A percentile compares a stretch with the other conserved stretches of the same genome.
phyloP scores from a whole-genome alignment of 176 grass and related monocot species.

The Lolium multiflorum region DNA sequence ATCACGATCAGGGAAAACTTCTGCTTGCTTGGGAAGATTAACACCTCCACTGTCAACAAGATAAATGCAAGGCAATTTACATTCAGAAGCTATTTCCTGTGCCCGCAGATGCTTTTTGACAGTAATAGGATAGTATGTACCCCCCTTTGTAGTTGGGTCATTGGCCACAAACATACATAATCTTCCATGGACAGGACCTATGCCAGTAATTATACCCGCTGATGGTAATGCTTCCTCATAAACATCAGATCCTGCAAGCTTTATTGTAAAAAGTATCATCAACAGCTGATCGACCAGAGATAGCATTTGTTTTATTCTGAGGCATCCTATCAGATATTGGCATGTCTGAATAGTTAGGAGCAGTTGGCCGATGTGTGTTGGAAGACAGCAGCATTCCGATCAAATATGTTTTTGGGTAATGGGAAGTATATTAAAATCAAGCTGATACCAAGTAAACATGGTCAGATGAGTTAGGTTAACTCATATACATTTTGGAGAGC shows the following conservation, averaged over 20 bases:
- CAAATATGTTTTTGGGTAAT: neutral
- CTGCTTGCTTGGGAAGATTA: slow-evolving; percentile 95
- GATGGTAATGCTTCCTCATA: slow-evolving; percentile 93
- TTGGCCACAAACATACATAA: slow-evolving; percentile 98
- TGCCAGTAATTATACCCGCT: slow-evolving; percentile 87
- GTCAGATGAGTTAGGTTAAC: neutral
- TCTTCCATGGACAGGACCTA: slow-evolving; percentile 87
- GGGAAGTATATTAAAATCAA: too few relatives aligned
- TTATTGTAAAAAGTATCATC: slow-evolving; percentile 41
- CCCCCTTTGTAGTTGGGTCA: slow-evolving; percentile 95
- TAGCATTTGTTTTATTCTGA: slow-evolving; percentile 8
- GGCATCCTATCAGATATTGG: neutral
- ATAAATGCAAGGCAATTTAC: slow-evolving; percentile 94
- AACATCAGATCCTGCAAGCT: slow-evolving; percentile 94
- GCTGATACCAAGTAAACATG: too few relatives aligned
- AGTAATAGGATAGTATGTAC: slow-evolving; percentile 94
- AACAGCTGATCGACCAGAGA: slow-evolving; percentile 29
- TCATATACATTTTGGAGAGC: neutral
- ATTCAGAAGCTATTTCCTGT: slow-evolving; percentile 88
- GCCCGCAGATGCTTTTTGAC: slow-evolving; percentile 95
- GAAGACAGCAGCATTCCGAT: neutral
- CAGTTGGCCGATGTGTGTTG: neutral
- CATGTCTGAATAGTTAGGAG: neutral
- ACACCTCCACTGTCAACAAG: slow-evolving; percentile 96
- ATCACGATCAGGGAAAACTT: slow-evolving; percentile 95